A percentile compares a stretch with the other conserved stretches of the same genome.
phyloP scores from a whole-genome alignment of 495 filamentous ascomycete species.

The Aspergillus cavernicola region DNA sequence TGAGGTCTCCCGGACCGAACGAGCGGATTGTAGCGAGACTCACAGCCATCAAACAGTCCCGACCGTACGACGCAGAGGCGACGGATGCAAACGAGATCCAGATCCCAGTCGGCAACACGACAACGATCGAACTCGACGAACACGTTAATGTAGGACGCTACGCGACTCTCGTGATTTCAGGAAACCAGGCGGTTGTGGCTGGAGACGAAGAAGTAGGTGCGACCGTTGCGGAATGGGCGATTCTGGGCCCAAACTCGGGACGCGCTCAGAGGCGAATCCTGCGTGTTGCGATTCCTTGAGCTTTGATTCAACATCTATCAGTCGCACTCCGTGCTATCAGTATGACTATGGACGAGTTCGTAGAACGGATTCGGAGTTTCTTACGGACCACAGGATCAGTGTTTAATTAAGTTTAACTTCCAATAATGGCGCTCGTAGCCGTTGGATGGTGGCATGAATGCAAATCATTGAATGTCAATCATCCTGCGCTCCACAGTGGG shows the following conservation, averaged over 20 bases:
- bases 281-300: background rate
- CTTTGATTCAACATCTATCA: background rate
- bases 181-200: conserved; percentile 41
- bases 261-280: background rate
- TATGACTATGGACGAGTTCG: too few relatives aligned
- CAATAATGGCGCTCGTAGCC: too few relatives aligned
- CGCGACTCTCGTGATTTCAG: conserved; percentile 44
- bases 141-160: conserved; percentile 36
- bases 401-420: too few relatives aligned
- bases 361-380: too few relatives aligned
- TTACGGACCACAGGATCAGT: too few relatives aligned
- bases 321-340: too few relatives aligned
- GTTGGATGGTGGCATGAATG: too few relatives aligned
- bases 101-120: conserved; percentile 45
- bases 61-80: conserved; percentile 30
- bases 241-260: conserved; percentile 36
- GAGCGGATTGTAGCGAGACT: conserved; percentile 20
- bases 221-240: conserved; percentile 70
- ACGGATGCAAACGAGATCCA: conserved; percentile 29
- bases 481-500: background rate
- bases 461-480: background rate
- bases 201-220: conserved; percentile 51
- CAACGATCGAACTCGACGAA: conserved; percentile 35
- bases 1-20: conserved; percentile 2
- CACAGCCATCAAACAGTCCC: conserved; percentile 31